phyloP scores from a whole-genome alignment of 768 basidiomycete genomes.

The Boletus tylopilopsis region DNA sequence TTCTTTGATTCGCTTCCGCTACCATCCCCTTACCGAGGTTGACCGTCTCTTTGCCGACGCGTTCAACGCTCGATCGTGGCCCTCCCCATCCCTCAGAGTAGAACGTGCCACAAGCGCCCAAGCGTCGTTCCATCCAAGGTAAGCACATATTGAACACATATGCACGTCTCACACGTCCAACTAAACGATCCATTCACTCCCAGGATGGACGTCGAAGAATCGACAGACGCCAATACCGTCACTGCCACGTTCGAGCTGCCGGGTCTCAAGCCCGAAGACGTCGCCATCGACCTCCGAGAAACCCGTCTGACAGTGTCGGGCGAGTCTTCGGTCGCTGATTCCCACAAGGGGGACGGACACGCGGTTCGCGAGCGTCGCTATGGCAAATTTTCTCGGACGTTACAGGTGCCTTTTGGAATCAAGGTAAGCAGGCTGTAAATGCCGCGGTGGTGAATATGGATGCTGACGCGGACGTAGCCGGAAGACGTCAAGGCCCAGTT shows the following conservation, averaged over 20 bases:
- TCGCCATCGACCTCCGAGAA: slow-evolving; percentile 44
- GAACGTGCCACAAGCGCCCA: no score
- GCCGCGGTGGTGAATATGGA: not conserved
- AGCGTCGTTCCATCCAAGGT: slow-evolving; percentile 22
- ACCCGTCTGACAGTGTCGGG: slow-evolving; percentile 45
- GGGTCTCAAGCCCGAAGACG: slow-evolving; percentile 46
- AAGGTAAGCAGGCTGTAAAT: slow-evolving; percentile 31
- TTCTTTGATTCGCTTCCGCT: slow-evolving; percentile 4
- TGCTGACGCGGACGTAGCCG: slow-evolving; percentile 23
- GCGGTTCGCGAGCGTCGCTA: slow-evolving; percentile 41
- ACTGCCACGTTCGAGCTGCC: slow-evolving; percentile 35
- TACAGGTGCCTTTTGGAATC: slow-evolving; percentile 36
- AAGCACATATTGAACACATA: not conserved
- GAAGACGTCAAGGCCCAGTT: slow-evolving; percentile 44
- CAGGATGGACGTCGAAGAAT: slow-evolving; percentile 46
- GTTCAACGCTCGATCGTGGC: slow-evolving; percentile 8
- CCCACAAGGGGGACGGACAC: slow-evolving; percentile 39
- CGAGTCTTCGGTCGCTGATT: slow-evolving; percentile 32
- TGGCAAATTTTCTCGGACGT: slow-evolving; percentile 36
- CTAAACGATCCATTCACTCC: no score
- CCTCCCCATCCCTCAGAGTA: no score
- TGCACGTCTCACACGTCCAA: no score
- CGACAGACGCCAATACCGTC: slow-evolving; percentile 35
- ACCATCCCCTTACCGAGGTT: not conserved
- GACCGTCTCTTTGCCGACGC: not conserved